Percentiles rank a stretch among this genome's conserved stretches.
Evolutionary conservation across 441 rosid genomes (phyloP).

Genomic region (Capsella rubella): DNA sequence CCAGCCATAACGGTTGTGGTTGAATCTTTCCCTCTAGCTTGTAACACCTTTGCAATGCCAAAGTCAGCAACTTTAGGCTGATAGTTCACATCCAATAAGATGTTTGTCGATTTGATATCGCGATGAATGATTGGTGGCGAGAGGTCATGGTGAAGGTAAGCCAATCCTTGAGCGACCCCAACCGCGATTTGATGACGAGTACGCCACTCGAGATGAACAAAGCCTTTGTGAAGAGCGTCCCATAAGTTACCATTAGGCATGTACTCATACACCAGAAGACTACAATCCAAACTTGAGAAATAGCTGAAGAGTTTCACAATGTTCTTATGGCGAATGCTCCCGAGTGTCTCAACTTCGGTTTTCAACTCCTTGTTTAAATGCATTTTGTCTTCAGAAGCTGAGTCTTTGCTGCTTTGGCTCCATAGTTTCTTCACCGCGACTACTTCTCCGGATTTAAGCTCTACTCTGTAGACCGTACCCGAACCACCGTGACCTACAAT

Average conservation of each 20-base stretch:
- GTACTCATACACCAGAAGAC: conserved; percentile 83
- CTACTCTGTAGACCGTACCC: conserved; percentile 81
- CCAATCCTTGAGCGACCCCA: conserved; percentile 92
- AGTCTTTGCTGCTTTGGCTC: conserved; percentile 66
- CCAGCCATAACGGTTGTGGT: conserved; percentile 86
- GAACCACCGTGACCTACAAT: conserved; percentile 93
- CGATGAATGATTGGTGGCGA: conserved; percentile 80
- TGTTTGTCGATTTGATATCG: conserved; percentile 92
- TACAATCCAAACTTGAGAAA: conserved; percentile 72
- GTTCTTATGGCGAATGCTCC: conserved; percentile 87
- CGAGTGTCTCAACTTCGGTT: conserved; percentile 89
- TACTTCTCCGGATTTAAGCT: conserved; percentile 68
- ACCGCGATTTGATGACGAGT: conserved; percentile 88
- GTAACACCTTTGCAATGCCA: conserved; percentile 95
- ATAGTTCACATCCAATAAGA: conserved; percentile 72
- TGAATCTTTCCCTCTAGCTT: conserved; percentile 86
- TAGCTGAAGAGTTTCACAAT: conserved; percentile 85
- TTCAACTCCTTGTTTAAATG: conserved; percentile 65
- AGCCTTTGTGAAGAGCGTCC: conserved; percentile 82
- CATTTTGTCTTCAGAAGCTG: conserved; percentile 56
- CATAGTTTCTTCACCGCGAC: conserved; percentile 89
- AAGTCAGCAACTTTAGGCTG: conserved; percentile 94
- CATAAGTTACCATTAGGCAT: conserved; percentile 93
- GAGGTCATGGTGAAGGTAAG: conserved; percentile 93
- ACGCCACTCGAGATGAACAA: conserved; percentile 70